A percentile compares a stretch with the other conserved stretches of the same genome.
Conservation (phyloP, 2,329 filamentous ascomycete genomes). For the Aspergillus phoenicis region DNA sequence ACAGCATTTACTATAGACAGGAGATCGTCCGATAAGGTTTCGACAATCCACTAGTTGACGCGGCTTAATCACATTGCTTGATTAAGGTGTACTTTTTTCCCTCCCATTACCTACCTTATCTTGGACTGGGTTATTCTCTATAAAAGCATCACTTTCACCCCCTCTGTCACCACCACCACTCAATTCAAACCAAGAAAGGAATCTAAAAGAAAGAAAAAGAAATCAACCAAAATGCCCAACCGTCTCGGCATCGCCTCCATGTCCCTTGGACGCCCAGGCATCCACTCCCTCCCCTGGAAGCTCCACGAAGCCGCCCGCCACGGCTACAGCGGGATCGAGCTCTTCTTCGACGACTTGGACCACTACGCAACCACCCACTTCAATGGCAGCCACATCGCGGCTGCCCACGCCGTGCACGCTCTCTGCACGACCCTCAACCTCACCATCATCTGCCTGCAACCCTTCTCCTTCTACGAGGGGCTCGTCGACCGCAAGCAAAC, state of each 20-base stretch:
- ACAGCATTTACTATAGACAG: no score
- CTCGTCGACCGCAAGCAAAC: slow-evolving; percentile 65
- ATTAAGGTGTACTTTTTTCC: no score
- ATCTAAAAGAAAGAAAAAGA: not conserved
- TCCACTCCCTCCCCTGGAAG: slow-evolving; percentile 68
- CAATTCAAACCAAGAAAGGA: not conserved
- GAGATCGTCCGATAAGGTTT: no score
- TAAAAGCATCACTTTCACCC: no score
- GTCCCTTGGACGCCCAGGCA: slow-evolving; percentile 72
- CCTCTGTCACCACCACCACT: not conserved
- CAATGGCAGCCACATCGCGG: slow-evolving; percentile 27
- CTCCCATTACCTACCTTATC: no score
- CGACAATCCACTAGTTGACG: no score
- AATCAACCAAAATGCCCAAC: slow-evolving; percentile 27
- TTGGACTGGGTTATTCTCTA: not conserved
- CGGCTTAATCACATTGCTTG: no score
- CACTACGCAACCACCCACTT: slow-evolving; percentile 32
- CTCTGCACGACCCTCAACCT: slow-evolving; percentile 46
- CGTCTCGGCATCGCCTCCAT: slow-evolving; percentile 71
- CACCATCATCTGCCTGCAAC: slow-evolving; percentile 63
- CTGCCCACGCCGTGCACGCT: slow-evolving; percentile 48
- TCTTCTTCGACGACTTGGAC: slow-evolving; percentile 41
- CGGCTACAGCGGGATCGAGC: slow-evolving; percentile 40
- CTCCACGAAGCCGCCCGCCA: slow-evolving; percentile 63
- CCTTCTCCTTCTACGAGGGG: slow-evolving; percentile 78